Conservation (phyloP, 768 basidiomycete genomes). For the Guyanaporus albipodus region DNA sequence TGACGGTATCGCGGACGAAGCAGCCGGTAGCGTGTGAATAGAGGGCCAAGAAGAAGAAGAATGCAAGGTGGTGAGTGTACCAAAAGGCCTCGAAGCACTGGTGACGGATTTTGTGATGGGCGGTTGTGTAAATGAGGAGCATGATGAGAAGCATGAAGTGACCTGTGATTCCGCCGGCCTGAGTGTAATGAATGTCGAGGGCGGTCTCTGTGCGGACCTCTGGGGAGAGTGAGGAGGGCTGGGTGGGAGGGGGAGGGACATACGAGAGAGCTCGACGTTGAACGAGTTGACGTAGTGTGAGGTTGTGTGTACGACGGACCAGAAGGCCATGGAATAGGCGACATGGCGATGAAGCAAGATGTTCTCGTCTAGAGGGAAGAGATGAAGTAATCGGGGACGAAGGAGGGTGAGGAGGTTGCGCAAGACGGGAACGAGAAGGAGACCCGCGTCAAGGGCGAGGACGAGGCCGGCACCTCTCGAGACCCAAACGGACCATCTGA, state of each 20-base stretch:
- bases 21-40: slow-evolving; percentile 92
- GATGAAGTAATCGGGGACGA: slow-evolving; percentile 74
- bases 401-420: slow-evolving; percentile 83
- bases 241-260: slow-evolving; percentile 20
- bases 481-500: slow-evolving; percentile 83
- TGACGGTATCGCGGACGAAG: slow-evolving; percentile 83
- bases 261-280: slow-evolving; percentile 85
- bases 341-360: slow-evolving; percentile 96
- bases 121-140: slow-evolving; percentile 89
- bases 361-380: slow-evolving; percentile 91
- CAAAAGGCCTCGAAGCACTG: slow-evolving; percentile 96
- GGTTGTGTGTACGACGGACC: slow-evolving; percentile 88
- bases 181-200: slow-evolving; percentile 81
- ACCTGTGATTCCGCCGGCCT: slow-evolving; percentile 89
- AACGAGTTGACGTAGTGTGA: slow-evolving; percentile 94
- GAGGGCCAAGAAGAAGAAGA: slow-evolving; percentile 90
- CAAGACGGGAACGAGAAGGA: slow-evolving; percentile 86
- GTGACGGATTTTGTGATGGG: slow-evolving; percentile 80
- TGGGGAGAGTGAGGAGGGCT: slow-evolving; percentile 24
- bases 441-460: slow-evolving; percentile 79
- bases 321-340: slow-evolving; percentile 92
- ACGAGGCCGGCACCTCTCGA: slow-evolving; percentile 91
- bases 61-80: slow-evolving; percentile 94
- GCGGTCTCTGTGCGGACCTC: slow-evolving; percentile 80
- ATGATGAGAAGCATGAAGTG: slow-evolving; percentile 95